These are phyloP conservation scores for Beauveria scarabaeidicola DNA, from an alignment of 2,329 filamentous ascomycete species.

Conservation along the genomic window DNA sequence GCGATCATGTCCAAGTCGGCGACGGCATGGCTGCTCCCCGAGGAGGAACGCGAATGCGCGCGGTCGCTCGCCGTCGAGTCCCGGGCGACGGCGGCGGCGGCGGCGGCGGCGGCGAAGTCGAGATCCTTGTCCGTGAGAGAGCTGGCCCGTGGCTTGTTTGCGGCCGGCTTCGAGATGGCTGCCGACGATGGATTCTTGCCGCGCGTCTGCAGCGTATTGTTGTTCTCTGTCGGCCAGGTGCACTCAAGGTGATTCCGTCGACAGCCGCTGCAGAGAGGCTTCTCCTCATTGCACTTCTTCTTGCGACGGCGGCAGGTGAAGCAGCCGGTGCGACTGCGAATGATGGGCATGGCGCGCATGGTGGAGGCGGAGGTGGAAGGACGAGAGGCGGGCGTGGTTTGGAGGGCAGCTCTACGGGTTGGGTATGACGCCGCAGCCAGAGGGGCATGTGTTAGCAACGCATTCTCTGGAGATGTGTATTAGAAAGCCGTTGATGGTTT, in stretches of 20 bases:
- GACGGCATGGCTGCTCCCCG: not conserved
- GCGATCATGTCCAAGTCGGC: not conserved
- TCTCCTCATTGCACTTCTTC: conserved; percentile 46
- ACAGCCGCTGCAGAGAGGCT: conserved; percentile 44
- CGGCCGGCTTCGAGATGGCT: not conserved
- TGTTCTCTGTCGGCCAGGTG: conserved; percentile 32
- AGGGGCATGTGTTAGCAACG: not conserved
- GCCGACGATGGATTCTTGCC: not conserved
- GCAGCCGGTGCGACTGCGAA: conserved; percentile 33
- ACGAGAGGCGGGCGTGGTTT: not conserved
- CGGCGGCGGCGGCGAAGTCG: not conserved
- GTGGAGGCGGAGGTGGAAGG: not conserved
- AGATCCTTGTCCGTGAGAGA: not conserved
- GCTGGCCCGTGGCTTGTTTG: not conserved
- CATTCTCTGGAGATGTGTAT: not conserved
- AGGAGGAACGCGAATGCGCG: conserved; percentile 3
- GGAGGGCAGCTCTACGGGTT: not conserved
- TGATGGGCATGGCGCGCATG: conserved; percentile 21
- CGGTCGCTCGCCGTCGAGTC: not conserved
- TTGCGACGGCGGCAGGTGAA: conserved; percentile 43
- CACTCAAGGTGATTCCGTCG: conserved; percentile 45
- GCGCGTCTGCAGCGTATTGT: conserved; percentile 6
- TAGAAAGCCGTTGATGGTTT: not conserved
- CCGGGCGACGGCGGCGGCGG: not conserved
- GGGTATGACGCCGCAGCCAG: not conserved